Evolutionary conservation across 208 protist species (phyloP).

Genomic region (Sergeia podlipaevii): DNA sequence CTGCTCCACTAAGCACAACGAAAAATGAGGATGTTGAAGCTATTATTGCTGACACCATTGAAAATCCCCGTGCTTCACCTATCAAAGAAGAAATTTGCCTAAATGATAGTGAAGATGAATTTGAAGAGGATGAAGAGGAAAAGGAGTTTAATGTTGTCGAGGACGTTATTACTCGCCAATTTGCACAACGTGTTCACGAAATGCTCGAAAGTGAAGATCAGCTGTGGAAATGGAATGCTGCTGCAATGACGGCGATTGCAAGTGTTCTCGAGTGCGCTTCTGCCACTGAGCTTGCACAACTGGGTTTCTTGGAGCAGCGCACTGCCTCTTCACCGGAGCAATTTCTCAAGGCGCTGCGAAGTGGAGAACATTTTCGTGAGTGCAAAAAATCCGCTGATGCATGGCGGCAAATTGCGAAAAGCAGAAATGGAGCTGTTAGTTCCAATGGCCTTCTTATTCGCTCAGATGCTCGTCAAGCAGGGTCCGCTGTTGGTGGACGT

Average conservation of each 20-base stretch:
- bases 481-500: slow-evolving; percentile 16
- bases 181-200: slow-evolving; percentile 38
- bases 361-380: slow-evolving; percentile 43
- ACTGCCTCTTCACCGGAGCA: slow-evolving; percentile 23
- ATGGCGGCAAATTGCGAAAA: slow-evolving; percentile 67
- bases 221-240: slow-evolving; percentile 81
- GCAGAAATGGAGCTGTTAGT: slow-evolving; percentile 69
- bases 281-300: slow-evolving; percentile 48
- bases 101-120: no score
- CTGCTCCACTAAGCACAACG: no score
- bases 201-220: slow-evolving; percentile 78
- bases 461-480: slow-evolving; percentile 9
- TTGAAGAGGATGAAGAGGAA: slow-evolving; percentile 10
- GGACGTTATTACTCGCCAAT: slow-evolving; percentile 25
- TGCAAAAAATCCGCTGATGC: slow-evolving; percentile 68
- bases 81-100: no score
- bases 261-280: slow-evolving; percentile 52
- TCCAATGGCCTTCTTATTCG: slow-evolving; percentile 80
- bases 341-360: slow-evolving; percentile 30
- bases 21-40: neutral
- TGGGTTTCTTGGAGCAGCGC: slow-evolving; percentile 39
- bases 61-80: no score
- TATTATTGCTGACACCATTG: no score
- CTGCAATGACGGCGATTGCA: slow-evolving; percentile 51
- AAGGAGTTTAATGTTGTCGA: slow-evolving; percentile 2